Conservation (phyloP, 306 rosid species). For the Astragalus glycyphyllos region DNA sequence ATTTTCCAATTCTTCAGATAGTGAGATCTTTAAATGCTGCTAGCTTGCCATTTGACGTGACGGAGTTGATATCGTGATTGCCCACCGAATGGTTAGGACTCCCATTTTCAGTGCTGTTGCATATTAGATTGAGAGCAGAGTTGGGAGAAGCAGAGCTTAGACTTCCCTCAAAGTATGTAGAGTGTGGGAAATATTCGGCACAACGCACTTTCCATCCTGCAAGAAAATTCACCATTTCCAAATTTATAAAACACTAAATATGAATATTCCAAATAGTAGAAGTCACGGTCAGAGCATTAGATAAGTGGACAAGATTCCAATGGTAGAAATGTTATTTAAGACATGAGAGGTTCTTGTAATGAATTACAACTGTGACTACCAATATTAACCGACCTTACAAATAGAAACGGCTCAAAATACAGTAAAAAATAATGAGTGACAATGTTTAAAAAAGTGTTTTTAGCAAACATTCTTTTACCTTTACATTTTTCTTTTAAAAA, state of each 20-base stretch:
- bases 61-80: slow-evolving; percentile 46
- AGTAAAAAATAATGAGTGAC: neutral
- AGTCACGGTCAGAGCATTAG: neutral
- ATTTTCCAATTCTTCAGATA: slow-evolving; percentile 47
- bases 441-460: neutral
- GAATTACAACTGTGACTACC: neutral
- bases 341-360: slow-evolving; percentile 3
- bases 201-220: slow-evolving; percentile 91
- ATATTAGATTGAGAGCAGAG: slow-evolving; percentile 53
- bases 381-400: neutral
- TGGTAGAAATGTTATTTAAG: neutral
- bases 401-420: neutral
- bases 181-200: slow-evolving; percentile 70
- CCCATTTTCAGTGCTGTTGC: slow-evolving; percentile 62
- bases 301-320: neutral
- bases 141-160: slow-evolving; percentile 74
- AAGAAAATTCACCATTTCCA: slow-evolving; percentile 40
- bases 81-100: slow-evolving; percentile 46
- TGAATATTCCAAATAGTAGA: neutral
- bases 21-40: slow-evolving; percentile 70
- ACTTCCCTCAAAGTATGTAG: slow-evolving; percentile 77
- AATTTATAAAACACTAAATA: slow-evolving; percentile 12
- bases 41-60: slow-evolving; percentile 68
- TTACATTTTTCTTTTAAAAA: slow-evolving; percentile 9
- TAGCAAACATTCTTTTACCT: neutral